Base-by-base conservation (phyloP, 2,329 filamentous ascomycete genomes). In the Atkinsonella texensis region DNA sequence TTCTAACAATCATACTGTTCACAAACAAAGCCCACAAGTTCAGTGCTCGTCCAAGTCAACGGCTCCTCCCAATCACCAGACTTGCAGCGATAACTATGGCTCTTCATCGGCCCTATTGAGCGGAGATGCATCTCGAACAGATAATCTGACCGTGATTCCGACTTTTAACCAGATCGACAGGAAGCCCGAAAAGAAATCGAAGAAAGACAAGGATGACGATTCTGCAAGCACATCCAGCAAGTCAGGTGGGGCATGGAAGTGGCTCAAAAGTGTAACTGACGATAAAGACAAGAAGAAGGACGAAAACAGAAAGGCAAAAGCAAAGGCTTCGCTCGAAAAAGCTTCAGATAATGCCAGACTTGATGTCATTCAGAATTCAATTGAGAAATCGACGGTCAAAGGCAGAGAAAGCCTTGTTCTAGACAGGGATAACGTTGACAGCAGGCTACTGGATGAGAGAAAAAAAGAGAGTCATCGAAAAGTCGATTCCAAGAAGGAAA, bases 341-440 rank as follows among this genome's bases (percentile, higher is more conserved):
- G 67, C 71, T 1, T 84, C 90, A 57, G 90, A 95, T 60, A 89
- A 84, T 58, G 84, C 86, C 18, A 81, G 91, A 32, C 74, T 96
- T 31, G 91, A 97, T 60, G 80, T 95, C 20, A 74, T 95, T 20
- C 90, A 96, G 63, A 86, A 81, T 39, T 94, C 90, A 0, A 90
- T 94, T 63, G 91, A 97, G 48, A 79, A 74, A 43, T 72, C 68
- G 10, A 72, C 76, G 1, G 74, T 73, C 32, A 81, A 78, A 58
- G 85, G 85, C 2, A 82, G 91, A 12, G 91, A 96, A 66, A 95
- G 88, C 60, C 69, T 95, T 20, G 78, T 94, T 0, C 68, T 95
- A 41, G 89, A 96, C 60, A 84, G 90, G 17, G 85, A 93, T 23
- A 83, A 70, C 54, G 67, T 85, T 50, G 84, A 88, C 56, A 73